Conservation (phyloP, 2,329 filamentous ascomycete genomes). For the Coccinonectria pachysandricola region DNA sequence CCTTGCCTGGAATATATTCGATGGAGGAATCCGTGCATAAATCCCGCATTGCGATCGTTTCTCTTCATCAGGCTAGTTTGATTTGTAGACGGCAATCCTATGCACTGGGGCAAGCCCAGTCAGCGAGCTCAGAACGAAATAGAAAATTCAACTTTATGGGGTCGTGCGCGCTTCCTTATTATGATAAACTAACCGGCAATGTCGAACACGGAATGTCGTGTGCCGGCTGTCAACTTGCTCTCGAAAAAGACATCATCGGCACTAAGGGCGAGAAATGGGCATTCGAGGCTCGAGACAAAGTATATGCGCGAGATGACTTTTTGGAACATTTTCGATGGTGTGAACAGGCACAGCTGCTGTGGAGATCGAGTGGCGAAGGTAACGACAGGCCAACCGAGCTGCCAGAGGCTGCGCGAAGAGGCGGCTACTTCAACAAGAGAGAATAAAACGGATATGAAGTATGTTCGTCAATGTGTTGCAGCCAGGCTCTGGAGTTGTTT, state of each 20-base stretch:
- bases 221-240: slow-evolving; percentile 24
- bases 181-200: slow-evolving; percentile 14
- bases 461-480: too few species aligned
- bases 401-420: too few species aligned
- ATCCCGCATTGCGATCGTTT: slow-evolving; percentile 10
- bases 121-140: slow-evolving; percentile 7
- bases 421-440: too few species aligned
- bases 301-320: slow-evolving; percentile 22
- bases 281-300: slow-evolving; percentile 14
- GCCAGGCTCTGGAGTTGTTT: too few species aligned
- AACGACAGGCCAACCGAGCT: too few species aligned
- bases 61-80: slow-evolving; percentile 11
- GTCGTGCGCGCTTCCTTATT: slow-evolving; percentile 13
- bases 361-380: too few species aligned
- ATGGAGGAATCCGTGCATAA: slow-evolving; percentile 12
- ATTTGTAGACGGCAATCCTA: slow-evolving; percentile 6
- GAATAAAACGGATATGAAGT: too few species aligned
- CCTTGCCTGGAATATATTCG: too few species aligned
- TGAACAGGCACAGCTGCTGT: slow-evolving; percentile 23
- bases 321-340: slow-evolving; percentile 25
- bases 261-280: too few species aligned
- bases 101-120: slow-evolving; percentile 4
- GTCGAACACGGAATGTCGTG: slow-evolving; percentile 22
- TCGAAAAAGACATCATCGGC: too few species aligned
- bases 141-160: slow-evolving; percentile 13